phyloP scores from a whole-genome alignment of 331 rosid species.

The Phaseolus coccineus region DNA sequence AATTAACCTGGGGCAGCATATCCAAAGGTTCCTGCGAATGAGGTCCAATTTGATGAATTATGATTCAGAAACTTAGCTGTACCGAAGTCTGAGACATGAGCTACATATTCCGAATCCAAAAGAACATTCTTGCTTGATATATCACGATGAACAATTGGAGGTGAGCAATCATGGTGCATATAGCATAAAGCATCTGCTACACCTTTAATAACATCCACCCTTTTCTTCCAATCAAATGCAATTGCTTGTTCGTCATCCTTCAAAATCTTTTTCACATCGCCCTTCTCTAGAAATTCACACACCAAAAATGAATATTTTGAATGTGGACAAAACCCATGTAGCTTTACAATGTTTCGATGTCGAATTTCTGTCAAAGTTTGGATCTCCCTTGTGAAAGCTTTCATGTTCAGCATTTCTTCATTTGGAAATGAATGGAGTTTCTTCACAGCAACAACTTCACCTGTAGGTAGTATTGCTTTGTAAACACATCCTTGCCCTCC shows the following conservation, averaged over 20 bases:
- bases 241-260: neutral
- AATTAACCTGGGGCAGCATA: neutral
- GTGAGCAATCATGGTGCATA: neutral
- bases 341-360: neutral
- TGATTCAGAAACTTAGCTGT: neutral
- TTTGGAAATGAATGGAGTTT: conserved; percentile 8
- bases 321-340: neutral
- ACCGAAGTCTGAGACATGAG: conserved; percentile 8
- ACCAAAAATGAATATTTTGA: neutral
- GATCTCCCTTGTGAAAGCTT: conserved; percentile 35
- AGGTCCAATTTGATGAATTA: neutral
- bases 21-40: neutral
- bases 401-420: neutral
- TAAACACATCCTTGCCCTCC: conserved; percentile 6
- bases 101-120: neutral
- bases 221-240: neutral
- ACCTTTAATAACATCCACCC: conserved; percentile 2
- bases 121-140: conserved; percentile 5
- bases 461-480: conserved; percentile 42
- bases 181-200: neutral
- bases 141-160: conserved; percentile 10
- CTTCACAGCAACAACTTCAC: conserved; percentile 54
- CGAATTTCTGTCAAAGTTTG: neutral
- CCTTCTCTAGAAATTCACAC: neutral
- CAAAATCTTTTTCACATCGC: neutral